phyloP scores from a whole-genome alignment of 2,329 filamentous ascomycete genomes.

The Rhytidhysteron rufulum region DNA sequence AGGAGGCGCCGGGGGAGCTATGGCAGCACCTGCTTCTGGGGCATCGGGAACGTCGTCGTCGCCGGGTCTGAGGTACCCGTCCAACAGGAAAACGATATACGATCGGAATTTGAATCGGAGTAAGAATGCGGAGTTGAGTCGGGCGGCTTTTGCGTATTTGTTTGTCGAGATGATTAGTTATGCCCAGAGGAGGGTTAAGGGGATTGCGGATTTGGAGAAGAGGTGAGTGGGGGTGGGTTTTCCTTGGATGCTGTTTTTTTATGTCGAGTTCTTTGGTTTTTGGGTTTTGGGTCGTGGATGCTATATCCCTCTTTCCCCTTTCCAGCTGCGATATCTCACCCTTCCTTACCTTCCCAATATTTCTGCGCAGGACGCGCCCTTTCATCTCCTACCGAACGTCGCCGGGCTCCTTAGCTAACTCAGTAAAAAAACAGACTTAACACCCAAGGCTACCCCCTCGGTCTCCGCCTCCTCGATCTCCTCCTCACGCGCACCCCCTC shows the following conservation, averaged over 20 bases:
- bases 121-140: conserved; percentile 83
- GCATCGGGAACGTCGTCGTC: conserved; percentile 1
- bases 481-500: conserved; percentile 67
- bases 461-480: conserved; percentile 90
- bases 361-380: too few species aligned
- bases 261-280: too few species aligned
- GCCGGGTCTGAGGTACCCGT: conserved; percentile 75
- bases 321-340: too few species aligned
- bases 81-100: conserved; percentile 96
- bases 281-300: too few species aligned
- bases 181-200: conserved; percentile 83
- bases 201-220: conserved; percentile 90
- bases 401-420: too few species aligned
- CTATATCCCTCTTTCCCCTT: too few species aligned
- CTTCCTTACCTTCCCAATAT: too few species aligned
- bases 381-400: too few species aligned
- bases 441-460: conserved; percentile 86
- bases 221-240: too few species aligned
- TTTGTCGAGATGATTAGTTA: conserved; percentile 97
- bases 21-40: neutral
- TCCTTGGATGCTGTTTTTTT: too few species aligned
- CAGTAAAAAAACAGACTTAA: conserved; percentile 61
- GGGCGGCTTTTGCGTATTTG: conserved; percentile 91
- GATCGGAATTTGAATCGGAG: conserved; percentile 89
- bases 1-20: neutral